phyloP scores from a whole-genome alignment of 2,329 filamentous ascomycete genomes.

The Thielaviopsis ethacetica region DNA sequence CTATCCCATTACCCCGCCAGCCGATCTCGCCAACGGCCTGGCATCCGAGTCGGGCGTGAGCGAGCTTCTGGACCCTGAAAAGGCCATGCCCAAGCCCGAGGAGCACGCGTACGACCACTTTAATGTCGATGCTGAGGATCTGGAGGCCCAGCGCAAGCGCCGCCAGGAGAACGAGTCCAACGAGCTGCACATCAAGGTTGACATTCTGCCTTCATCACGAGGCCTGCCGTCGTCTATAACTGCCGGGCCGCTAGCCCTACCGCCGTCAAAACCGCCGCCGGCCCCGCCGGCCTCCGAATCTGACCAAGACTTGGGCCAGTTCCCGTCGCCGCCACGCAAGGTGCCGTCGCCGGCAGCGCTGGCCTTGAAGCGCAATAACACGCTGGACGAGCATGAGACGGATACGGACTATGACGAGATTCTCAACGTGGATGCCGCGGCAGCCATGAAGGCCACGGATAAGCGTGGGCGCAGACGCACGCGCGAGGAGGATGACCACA shows the following conservation, averaged over 20 bases:
- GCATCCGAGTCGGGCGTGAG: constrained; percentile 30
- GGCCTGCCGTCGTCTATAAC: constrained; percentile 23
- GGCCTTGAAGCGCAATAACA: constrained; percentile 23
- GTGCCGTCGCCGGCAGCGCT: constrained; percentile 64
- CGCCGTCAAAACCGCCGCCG: constrained; percentile 34
- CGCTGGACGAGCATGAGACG: constrained; percentile 43
- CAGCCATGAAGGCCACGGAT: constrained; percentile 26
- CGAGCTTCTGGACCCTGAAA: constrained; percentile 38
- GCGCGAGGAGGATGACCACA: constrained; percentile 69
- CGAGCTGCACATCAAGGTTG: constrained; percentile 33
- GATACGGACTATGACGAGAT: constrained; percentile 76
- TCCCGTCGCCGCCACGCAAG: constrained; percentile 53
- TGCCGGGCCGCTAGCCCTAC: constrained; percentile 33
- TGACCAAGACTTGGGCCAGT: constrained; percentile 31
- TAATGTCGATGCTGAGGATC: constrained; percentile 36
- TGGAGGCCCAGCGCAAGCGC: constrained; percentile 26
- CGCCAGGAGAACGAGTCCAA: constrained; percentile 28
- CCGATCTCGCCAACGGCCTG: constrained; percentile 28
- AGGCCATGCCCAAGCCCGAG: constrained; percentile 42
- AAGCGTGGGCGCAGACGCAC: constrained; percentile 66
- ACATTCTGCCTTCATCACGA: constrained; percentile 36
- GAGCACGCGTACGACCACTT: constrained; percentile 42
- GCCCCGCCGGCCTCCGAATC: constrained; percentile 24
- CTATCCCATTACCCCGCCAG: constrained; percentile 48
- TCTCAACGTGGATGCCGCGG: constrained; percentile 45